Conservation (phyloP, 108 stramenopile genomes). For the Epithemia pelagica region DNA sequence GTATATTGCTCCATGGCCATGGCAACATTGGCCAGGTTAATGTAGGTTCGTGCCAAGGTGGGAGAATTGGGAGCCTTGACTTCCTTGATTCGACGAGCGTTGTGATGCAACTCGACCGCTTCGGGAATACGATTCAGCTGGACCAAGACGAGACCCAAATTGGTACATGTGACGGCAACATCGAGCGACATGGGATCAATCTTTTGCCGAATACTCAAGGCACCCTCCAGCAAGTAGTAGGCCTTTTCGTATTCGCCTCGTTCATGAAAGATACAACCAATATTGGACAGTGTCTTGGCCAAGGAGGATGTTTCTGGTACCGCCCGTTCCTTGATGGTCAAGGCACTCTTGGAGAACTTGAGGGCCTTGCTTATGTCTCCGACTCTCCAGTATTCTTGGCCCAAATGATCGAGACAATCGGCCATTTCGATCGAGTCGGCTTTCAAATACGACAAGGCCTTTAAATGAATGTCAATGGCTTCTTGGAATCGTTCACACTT, state of each 20-base stretch:
- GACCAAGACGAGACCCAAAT: constrained; percentile 47
- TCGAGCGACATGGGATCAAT: background rate
- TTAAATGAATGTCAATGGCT: background rate
- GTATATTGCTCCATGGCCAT: background rate
- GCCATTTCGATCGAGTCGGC: background rate
- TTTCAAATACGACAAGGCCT: background rate
- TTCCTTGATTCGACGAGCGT: constrained; percentile 11
- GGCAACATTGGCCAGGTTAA: background rate
- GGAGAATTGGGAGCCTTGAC: background rate
- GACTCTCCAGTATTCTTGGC: background rate
- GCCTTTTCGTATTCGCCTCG: constrained; percentile 43
- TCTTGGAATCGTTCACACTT: background rate
- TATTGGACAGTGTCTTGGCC: constrained; percentile 59
- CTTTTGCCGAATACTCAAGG: constrained; percentile 14
- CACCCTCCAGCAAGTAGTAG: constrained; percentile 45
- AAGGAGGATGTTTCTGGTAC: background rate
- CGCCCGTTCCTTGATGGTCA: background rate
- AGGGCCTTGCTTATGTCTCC: background rate
- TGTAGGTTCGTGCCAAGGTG: background rate
- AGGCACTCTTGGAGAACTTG: background rate
- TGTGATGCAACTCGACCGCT: constrained; percentile 40
- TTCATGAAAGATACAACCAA: constrained; percentile 60
- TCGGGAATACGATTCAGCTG: constrained; percentile 33
- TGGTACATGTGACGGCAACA: constrained; percentile 40
- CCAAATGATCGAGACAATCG: background rate